Base-by-base conservation (phyloP, 208 protist species). In the Trypanosoma conorhini region DNA sequence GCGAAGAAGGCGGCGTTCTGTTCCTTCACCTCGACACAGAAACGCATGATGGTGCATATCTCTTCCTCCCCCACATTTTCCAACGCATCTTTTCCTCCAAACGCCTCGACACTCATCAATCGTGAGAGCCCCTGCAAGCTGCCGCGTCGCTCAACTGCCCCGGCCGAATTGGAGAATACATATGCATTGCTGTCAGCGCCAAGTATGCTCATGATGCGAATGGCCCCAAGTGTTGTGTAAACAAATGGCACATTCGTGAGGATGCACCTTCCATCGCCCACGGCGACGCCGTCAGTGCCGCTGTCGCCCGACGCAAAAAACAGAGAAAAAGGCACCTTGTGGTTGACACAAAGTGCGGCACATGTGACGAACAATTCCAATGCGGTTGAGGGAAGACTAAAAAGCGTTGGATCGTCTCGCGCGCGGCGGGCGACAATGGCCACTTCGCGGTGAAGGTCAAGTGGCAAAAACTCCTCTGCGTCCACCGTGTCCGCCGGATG, bases 401-500 rank as follows among this genome's bases (percentile, higher is more conserved):
- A 74, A 58, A 73, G 55, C 10, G 10, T 57, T 35, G 56, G n/a
- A 28, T 80, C 62, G 17, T 17, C 19, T 24, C 70, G 50, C 38
- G 82, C 72, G 51, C 70, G 63, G 48, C 62, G 28, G 0, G 84
- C 84, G 19, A 94, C 74, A 5, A 93, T 66, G 9, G 58, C 62
- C 58, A 96, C 83, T 59, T 93, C 88, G 1, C 88, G 65, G 1
- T 74, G 66, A 8, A 96, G 70, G 54, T 87, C 67, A 30, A 96
- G 59, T 1, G 91, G 71, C 7, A 65, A n/a, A 64, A 96, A 94
- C 21, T 89, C 86, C 4, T 59, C 62, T 17, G 57, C 67, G 12
- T 42, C 70, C 0, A 62, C 80, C 21, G 78, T 50, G 73, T 96
- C 88, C 46, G 87, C 89, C 5, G 87, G 78, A 15, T 83, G 82